phyloP scores from a whole-genome alignment of 23 red algal genomes.

The Gracilaria vermiculophylla region DNA sequence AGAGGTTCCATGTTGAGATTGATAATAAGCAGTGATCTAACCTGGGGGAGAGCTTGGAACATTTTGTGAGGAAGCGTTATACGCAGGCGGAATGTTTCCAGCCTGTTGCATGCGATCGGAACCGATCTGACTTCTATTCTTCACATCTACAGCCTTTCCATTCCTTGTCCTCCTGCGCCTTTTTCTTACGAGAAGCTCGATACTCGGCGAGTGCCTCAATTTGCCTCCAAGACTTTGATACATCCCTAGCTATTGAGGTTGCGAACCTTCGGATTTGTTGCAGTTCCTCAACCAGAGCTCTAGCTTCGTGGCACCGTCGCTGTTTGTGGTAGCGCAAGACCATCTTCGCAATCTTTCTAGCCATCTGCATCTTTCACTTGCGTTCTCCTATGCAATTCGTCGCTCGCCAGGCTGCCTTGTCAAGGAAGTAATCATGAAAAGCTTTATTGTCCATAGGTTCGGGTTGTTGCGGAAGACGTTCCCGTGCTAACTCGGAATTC shows the following conservation, averaged over 20 bases:
- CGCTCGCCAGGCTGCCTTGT: constrained; percentile 86
- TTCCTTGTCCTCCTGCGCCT: constrained; percentile 39
- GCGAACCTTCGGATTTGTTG: constrained; percentile 42
- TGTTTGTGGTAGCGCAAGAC: constrained; percentile 52
- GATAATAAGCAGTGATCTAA: background rate
- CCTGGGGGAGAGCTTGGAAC: background rate
- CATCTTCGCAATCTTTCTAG: constrained; percentile 62
- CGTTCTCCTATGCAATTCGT: constrained; percentile 88
- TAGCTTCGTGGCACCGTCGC: constrained; percentile 25
- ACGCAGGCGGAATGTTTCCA: constrained; percentile 18
- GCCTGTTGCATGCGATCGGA: background rate
- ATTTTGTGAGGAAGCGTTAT: background rate
- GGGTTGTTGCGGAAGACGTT: constrained; percentile 93
- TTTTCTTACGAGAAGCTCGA: constrained; percentile 1
- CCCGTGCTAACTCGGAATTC: constrained; percentile 85
- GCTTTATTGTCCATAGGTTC: constrained; percentile 90
- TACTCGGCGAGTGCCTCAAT: constrained; percentile 65
- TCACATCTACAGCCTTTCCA: constrained; percentile 10
- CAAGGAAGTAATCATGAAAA: constrained; percentile 86
- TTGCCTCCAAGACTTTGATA: constrained; percentile 89
- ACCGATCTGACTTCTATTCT: background rate
- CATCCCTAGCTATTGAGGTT: constrained; percentile 57
- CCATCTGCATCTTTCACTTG: constrained; percentile 85
- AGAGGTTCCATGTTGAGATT: background rate
- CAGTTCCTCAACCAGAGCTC: constrained; percentile 48